Evolutionary conservation across 352 stramenopile species (phyloP).

Genomic region (Phytophthora rubi): DNA sequence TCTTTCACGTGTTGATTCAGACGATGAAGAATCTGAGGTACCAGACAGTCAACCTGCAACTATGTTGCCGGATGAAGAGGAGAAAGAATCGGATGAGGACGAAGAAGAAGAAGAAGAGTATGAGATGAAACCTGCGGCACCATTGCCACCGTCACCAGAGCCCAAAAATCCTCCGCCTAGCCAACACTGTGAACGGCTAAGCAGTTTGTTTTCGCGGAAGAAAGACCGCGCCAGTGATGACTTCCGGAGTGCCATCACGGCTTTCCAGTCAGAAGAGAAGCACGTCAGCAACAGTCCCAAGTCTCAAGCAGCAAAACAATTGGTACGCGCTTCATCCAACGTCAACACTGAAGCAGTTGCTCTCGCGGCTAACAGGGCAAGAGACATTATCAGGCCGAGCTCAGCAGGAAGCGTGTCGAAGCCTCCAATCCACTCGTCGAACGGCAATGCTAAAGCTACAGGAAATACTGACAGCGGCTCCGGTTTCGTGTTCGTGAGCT

Average conservation of each 20-base stretch:
- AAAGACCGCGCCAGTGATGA: constrained; percentile 55
- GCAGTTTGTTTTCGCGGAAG: constrained; percentile 24
- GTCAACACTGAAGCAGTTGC: constrained; percentile 7
- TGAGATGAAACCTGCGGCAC: constrained; percentile 45
- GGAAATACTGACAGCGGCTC: constrained; percentile 5
- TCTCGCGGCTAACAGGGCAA: neutral
- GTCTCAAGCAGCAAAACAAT: constrained; percentile 18
- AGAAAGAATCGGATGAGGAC: constrained; percentile 13
- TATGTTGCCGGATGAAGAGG: constrained; percentile 17
- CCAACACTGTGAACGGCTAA: constrained; percentile 13
- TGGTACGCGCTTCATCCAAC: constrained; percentile 10
- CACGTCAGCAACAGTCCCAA: constrained; percentile 1
- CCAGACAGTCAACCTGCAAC: constrained; percentile 20
- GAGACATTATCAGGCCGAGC: neutral
- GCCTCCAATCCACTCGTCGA: constrained; percentile 29
- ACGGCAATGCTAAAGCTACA: neutral
- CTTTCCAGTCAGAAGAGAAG: constrained; percentile 46
- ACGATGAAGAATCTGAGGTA: constrained; percentile 28
- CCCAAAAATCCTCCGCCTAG: constrained; percentile 5
- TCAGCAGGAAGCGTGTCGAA: constrained; percentile 14
- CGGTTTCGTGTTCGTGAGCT: constrained; percentile 66
- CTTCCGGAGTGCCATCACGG: constrained; percentile 53
- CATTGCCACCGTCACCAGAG: constrained; percentile 17
- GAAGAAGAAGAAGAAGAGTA: constrained; percentile 49
- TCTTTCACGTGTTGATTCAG: constrained; percentile 15